phyloP scores from a whole-genome alignment of 176 grass and related monocot species.

The Dendrocalamus sinicus region DNA sequence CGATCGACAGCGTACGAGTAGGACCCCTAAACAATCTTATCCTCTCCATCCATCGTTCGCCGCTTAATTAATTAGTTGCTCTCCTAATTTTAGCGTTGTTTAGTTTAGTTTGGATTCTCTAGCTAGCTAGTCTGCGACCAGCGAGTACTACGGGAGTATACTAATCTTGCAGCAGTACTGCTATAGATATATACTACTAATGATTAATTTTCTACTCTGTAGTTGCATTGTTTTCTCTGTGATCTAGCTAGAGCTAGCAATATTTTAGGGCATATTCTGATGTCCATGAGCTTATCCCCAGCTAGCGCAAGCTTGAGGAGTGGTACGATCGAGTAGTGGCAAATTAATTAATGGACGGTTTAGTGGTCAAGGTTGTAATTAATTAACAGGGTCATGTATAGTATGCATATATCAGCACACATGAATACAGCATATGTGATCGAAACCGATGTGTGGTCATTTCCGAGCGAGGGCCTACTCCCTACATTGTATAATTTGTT shows the following conservation, averaged over 20 bases:
- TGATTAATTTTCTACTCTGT: too few relatives aligned
- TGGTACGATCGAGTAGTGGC: neutral
- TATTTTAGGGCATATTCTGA: neutral
- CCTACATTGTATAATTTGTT: too few relatives aligned
- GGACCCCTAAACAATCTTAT: conserved; percentile 29
- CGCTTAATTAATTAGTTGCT: too few relatives aligned
- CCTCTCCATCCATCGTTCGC: neutral
- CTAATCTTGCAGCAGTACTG: neutral
- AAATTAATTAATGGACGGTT: neutral
- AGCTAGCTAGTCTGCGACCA: neutral
- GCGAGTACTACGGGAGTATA: neutral
- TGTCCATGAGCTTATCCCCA: neutral
- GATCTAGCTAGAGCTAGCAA: too few relatives aligned
- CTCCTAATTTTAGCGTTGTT: too few relatives aligned
- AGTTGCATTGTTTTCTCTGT: too few relatives aligned
- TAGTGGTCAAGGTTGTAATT: neutral
- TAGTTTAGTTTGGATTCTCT: neutral
- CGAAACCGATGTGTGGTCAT: too few relatives aligned
- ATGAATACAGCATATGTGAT: too few relatives aligned
- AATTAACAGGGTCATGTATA: too few relatives aligned
- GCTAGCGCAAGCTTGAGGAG: neutral
- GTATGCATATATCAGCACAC: too few relatives aligned
- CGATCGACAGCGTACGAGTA: neutral
- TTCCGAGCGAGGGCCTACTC: too few relatives aligned
- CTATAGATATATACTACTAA: neutral